Base-by-base conservation (phyloP, 495 filamentous ascomycete species). In the Lindgomyces ingoldianus region DNA sequence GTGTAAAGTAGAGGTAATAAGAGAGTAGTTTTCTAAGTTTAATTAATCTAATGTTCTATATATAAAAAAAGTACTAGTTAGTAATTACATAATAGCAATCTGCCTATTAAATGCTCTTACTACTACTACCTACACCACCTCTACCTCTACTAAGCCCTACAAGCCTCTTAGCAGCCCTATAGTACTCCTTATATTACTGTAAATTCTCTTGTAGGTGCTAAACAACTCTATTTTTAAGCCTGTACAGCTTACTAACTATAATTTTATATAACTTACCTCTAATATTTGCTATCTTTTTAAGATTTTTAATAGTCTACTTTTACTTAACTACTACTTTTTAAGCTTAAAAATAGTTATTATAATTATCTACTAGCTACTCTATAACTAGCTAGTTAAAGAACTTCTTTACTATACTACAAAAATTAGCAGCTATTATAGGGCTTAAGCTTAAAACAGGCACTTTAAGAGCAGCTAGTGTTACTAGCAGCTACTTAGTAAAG, bases 191-290 rank as follows among this genome's bases (percentile, higher is more conserved):
- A 24, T 22, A 49, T 14, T 24, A 2, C 11, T 24, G 2, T 49
- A 49, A 25, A 14, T 49, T 22, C n/a, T 25, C 21, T 11, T 22
- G 10, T 8, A 49, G 16, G 19, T 49, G 46, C 21, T 14, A 11
- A 49, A 49, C 46, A 21, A 49, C 46, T 24, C 46, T 22, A 49
- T 49, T 22, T 22, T 49, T 49, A 49, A 49, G 46, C 22, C 14
- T 49, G 21, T 3, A 49, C 4, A 11, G 46, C 14, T 49, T 14
- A 4, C 21, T 24, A 49, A 49, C 46, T 2, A 22, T 22, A 4
- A 49, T 2, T 9, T 25, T 2, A 14, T 49, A 22, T 24, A 49
- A 22, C 46, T 21, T 22, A 6, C 46, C 21, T 4, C 46, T 14
- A 25, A 25, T 14, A 25, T 49, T 49, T 22, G 46, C 2, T 22